Percentiles rank a stretch among this genome's conserved stretches.
Evolutionary conservation across 768 basidiomycete species (phyloP).

Genomic region (Trichaptum fuscoviolaceum): DNA sequence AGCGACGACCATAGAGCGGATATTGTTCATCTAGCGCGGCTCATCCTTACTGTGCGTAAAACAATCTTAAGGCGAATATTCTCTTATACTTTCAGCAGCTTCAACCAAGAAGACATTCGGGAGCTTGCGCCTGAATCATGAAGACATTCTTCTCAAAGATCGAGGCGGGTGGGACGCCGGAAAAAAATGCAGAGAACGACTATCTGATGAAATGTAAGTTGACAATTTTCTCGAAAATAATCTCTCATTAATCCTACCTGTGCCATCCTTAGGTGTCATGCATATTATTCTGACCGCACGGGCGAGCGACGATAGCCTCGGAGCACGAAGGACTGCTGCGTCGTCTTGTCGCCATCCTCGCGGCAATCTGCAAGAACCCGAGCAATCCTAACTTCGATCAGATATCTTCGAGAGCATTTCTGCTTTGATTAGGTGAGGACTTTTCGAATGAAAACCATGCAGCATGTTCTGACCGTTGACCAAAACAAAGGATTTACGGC

Average conservation of each 20-base stretch:
- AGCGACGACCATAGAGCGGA: slow-evolving; percentile 97
- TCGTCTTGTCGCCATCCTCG: slow-evolving; percentile 78
- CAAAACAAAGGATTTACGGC: slow-evolving; percentile 68
- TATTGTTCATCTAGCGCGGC: slow-evolving; percentile 84
- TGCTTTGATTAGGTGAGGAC: slow-evolving; percentile 76
- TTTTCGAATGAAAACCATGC: neutral
- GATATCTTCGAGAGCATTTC: slow-evolving; percentile 93
- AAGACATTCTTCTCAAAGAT: slow-evolving; percentile 73
- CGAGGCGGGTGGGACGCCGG: slow-evolving; percentile 71
- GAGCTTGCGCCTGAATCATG: slow-evolving; percentile 72
- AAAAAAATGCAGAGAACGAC: slow-evolving; percentile 96
- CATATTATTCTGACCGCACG: slow-evolving; percentile 88
- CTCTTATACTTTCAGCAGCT: slow-evolving; percentile 44
- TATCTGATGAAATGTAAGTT: slow-evolving; percentile 92
- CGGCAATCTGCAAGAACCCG: slow-evolving; percentile 89
- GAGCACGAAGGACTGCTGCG: slow-evolving; percentile 58
- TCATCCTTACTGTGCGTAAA: slow-evolving; percentile 62
- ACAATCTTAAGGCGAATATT: slow-evolving; percentile 4
- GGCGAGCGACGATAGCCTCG: slow-evolving; percentile 66
- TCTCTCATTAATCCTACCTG: neutral
- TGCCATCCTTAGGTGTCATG: slow-evolving; percentile 70
- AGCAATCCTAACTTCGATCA: slow-evolving; percentile 98
- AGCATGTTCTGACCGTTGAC: neutral
- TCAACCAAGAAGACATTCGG: slow-evolving; percentile 81
- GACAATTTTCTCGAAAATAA: slow-evolving; percentile 6